Conservation (phyloP, 768 basidiomycete genomes). For the Holtermannia corniformis region DNA sequence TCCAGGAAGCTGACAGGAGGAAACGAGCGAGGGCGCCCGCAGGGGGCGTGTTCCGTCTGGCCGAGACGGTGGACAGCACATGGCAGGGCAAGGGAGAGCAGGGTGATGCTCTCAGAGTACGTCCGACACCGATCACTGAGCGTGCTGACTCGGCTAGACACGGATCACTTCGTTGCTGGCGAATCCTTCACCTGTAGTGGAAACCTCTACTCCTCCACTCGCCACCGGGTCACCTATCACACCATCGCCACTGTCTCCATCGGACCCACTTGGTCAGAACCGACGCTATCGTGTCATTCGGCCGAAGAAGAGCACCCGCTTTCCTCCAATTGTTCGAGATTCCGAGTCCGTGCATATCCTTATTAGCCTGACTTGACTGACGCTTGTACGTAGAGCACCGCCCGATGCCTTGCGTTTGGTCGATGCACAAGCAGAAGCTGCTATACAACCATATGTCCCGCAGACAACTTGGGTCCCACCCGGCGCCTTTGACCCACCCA, state of each 20-base stretch:
- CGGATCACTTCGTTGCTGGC: neutral
- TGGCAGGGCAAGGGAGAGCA: slow-evolving; percentile 38
- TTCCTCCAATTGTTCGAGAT: neutral
- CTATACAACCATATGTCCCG: neutral
- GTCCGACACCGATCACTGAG: slow-evolving; percentile 1
- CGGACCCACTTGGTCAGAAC: too few species aligned
- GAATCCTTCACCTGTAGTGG: neutral
- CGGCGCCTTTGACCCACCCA: neutral
- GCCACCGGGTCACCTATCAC: too few species aligned
- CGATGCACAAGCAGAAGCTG: slow-evolving; percentile 26
- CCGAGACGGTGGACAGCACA: slow-evolving; percentile 38
- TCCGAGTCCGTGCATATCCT: neutral
- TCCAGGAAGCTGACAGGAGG: slow-evolving; percentile 27
- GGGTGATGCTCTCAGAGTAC: slow-evolving; percentile 34
- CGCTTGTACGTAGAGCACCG: slow-evolving; percentile 5
- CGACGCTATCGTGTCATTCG: neutral
- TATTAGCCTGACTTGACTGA: neutral
- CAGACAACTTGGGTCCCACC: neutral
- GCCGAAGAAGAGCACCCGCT: neutral
- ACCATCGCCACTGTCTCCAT: too few species aligned
- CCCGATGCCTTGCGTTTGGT: slow-evolving; percentile 20
- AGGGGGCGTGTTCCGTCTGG: slow-evolving; percentile 39
- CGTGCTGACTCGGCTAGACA: neutral
- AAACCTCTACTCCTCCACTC: too few species aligned
- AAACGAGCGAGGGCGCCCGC: slow-evolving; percentile 17